phyloP scores from a whole-genome alignment of 129 eudicot species.

The sunflower (Helianthus annuus) region DNA sequence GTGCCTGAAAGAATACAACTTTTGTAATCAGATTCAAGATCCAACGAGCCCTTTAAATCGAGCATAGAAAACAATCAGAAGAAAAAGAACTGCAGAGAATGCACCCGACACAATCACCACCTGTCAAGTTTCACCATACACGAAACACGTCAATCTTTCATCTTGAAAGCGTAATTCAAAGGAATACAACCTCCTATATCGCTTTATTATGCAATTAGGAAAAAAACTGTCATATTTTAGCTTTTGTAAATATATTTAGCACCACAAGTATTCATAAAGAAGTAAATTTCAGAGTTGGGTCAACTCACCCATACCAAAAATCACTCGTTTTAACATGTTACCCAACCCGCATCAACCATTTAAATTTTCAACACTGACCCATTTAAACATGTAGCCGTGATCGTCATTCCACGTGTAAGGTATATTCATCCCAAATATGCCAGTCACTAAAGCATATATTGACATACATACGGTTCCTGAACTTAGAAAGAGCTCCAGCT shows the following conservation, averaged over 20 bases:
- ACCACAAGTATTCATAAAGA: not conserved
- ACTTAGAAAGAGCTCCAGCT: slow-evolving; percentile 91
- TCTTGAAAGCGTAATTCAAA: no score
- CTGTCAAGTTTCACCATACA: slow-evolving; percentile 35
- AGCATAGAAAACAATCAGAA: slow-evolving; percentile 64
- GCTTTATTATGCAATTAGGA: no score
- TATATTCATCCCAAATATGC: slow-evolving; percentile 88
- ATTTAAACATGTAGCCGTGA: slow-evolving; percentile 83
- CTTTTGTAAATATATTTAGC: no score
- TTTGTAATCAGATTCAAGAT: slow-evolving; percentile 35
- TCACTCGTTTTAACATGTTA: not conserved
- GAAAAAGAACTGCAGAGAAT: slow-evolving; percentile 46
- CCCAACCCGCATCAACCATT: not conserved
- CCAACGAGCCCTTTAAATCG: slow-evolving; percentile 89
- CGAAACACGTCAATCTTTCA: not conserved
- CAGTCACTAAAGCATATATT: slow-evolving; percentile 71
- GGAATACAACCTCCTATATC: no score
- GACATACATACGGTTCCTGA: slow-evolving; percentile 78
- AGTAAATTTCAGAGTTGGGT: not conserved
- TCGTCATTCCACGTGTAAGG: slow-evolving; percentile 73
- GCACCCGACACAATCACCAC: slow-evolving; percentile 60
- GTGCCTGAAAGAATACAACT: slow-evolving; percentile 7
- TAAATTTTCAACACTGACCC: slow-evolving; percentile 49
- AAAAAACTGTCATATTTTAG: no score
- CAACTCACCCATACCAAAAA: not conserved